Evolutionary conservation across 768 basidiomycete genomes (phyloP), one percentile per base, ranked within the genome.

Genomic region (Agaricus blazei): DNA sequence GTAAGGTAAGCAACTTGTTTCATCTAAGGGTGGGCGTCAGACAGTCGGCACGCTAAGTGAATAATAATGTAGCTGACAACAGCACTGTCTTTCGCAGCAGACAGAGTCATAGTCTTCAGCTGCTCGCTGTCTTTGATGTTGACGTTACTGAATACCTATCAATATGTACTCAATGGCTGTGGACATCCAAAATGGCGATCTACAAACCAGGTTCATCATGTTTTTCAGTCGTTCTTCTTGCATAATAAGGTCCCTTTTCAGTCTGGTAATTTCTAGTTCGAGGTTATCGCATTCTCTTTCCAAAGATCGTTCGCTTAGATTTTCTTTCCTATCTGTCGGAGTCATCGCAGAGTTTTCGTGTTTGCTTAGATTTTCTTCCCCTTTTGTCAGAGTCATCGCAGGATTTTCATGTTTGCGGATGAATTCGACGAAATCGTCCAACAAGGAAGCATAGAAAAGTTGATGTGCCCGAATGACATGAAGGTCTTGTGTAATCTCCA

Each of bases 391-490:
- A 3, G 58, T 47, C 75, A 84, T 72, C 19, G 78, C 79, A 1
- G 83, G 85, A 60, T 83, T 83, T 28, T 62, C 65, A 0, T 79
- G 81, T 4, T 75, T 68, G 28, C 62, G 60, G 15, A 85, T 68
- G 56, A 86, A 86, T 1, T 59, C 15, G 36, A 85, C 75, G 59
- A 84, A 83, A 55, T 84, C 80, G 15, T 76, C 71, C 4, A 85
- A 70, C 14, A 86, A 73, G 8, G 78, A 75, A 6, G 72, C 68
- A 64, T 85, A 83, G 65, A 82, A 80, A 3, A 86, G 72, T 31
- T 79, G 75, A 58, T 85, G 82, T 0, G 83, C 84, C 38, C 79
- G 80, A 56, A 86, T 72, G 58, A 80, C 69, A 57, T 86, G 82
- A 41, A 85, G 70, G 48, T 80, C 75, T 14, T 70, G 76, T 3